Conservation (phyloP, 1,284 basidiomycete genomes). For the Leccinum griseonigrum region DNA sequence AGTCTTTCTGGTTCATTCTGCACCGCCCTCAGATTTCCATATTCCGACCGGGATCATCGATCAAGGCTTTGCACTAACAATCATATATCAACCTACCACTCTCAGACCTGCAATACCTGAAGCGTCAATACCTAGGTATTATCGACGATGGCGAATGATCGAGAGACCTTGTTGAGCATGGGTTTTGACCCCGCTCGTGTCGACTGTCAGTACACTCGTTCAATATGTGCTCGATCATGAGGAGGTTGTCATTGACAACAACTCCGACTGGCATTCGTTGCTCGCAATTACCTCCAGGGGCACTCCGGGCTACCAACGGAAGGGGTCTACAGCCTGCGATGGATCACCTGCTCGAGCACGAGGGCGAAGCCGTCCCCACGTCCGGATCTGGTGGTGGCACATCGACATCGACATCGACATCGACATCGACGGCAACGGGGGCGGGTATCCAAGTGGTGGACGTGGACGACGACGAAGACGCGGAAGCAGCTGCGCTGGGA, state of each 20-base stretch:
- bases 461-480: conserved; percentile 67
- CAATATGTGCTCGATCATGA: background rate
- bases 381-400: conserved; percentile 37
- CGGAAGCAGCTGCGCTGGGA: conserved; percentile 56
- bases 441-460: conserved; percentile 34
- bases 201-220: conserved; percentile 59
- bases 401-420: background rate
- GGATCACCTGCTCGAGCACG: conserved; percentile 82
- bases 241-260: background rate
- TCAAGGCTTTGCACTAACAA: too few species aligned
- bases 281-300: conserved; percentile 54
- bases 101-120: background rate
- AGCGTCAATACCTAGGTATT: background rate
- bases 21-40: too few species aligned
- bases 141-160: conserved; percentile 60
- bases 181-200: conserved; percentile 82
- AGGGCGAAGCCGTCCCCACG: conserved; percentile 72
- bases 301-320: conserved; percentile 74
- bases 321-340: conserved; percentile 86
- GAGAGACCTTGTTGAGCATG: conserved; percentile 81
- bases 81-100: too few species aligned
- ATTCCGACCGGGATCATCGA: too few species aligned
- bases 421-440: background rate
- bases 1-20: too few species aligned
- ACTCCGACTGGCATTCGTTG: background rate